A percentile compares a stretch with the other conserved stretches of the same genome.
Conservation (phyloP, 1,139 yeast genomes). For the Kluyveromyces sp. region DNA sequence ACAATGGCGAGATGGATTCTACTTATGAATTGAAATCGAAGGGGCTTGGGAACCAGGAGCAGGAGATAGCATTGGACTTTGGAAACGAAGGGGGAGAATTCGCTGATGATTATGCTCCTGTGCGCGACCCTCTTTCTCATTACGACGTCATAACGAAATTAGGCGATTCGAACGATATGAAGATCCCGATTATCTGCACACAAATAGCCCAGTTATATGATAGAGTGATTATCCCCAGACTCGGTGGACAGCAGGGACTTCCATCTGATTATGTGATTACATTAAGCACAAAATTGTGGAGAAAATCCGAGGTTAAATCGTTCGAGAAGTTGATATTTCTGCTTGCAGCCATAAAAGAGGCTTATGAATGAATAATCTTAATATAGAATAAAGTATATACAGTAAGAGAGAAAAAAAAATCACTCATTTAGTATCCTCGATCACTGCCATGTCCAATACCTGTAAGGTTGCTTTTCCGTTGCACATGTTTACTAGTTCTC, state of each 20-base stretch:
- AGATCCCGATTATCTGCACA: conserved; percentile 24
- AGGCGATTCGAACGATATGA: conserved; percentile 26
- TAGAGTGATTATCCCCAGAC: conserved; percentile 17
- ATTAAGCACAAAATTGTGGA: conserved; percentile 36
- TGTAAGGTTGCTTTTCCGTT: conserved; percentile 61
- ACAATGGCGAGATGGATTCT: conserved; percentile 37
- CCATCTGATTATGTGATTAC: conserved; percentile 29
- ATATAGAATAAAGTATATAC: background rate
- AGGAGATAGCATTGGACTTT: conserved; percentile 10
- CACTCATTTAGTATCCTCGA: conserved; percentile 46
- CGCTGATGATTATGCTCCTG: conserved; percentile 13
- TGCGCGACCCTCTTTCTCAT: conserved; percentile 22
- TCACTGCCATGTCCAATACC: conserved; percentile 84
- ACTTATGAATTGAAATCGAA: conserved; percentile 31
- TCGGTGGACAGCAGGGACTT: conserved; percentile 1
- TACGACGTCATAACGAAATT: conserved; percentile 22
- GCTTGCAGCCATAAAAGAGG: conserved; percentile 23
- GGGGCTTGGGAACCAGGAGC: conserved; percentile 12
- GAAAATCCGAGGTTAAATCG: conserved; percentile 17
- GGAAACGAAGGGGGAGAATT: conserved; percentile 13
- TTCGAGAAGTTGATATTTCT: conserved; percentile 26
- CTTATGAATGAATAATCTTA: conserved; percentile 14
- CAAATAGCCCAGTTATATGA: conserved; percentile 25
- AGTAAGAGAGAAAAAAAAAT: background rate
- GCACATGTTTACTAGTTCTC: conserved; percentile 52